Evolutionary conservation across 176 grass and related monocot genomes (phyloP), one percentile per base, ranked within the genome.

Genomic region (Oryza meyeriana): DNA sequence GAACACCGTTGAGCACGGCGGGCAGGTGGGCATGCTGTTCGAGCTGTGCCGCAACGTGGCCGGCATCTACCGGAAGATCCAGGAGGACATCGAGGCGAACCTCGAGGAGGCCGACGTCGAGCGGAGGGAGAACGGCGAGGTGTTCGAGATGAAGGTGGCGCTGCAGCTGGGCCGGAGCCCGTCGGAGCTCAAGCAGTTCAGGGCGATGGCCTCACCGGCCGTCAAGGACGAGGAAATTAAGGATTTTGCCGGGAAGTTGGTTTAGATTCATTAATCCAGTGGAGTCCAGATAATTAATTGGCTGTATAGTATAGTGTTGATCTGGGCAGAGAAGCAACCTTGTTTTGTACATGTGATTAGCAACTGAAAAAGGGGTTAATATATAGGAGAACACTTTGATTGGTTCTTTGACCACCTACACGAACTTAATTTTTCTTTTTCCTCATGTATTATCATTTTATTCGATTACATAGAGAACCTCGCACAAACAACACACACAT

Each of bases 1-100:
- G 55, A 87, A 91, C 76, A 91, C 84, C n/a, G 17, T 80, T 12
- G 84, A 87, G 69, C 89, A 91, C 38, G 84, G 84, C 3, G 52
- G 80, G 52, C 89, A 91, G 78, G 33, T 91, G 13, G 89, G 89
- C 31, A 91, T 91, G 84, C 50, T 91, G 70, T 91, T 91, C 68
- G 89, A 91, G 84, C 20, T 91, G 38, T 28, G 31, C 52, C 75
- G 89, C 17, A 91, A 91, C 84, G 28, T 20, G 14, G 64, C 70
- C 6, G 85, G 89, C 0, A 85, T 71, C 78, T 93, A 90, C 81
- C 78, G 59, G n/a, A 82, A 77, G 85, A 12, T 93, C 22, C 65
- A 87, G 61, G 87, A 90, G 81, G 91, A 90, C 17, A 90, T 93
- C 62, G 87, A 90, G 61, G 69, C 34, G 12, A 79, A 57, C 57